A percentile compares a stretch with the other conserved stretches of the same genome.
These are phyloP conservation scores for Corchorus olitorius DNA, from an alignment of 345 rosid genomes.

Conservation along the genomic window DNA sequence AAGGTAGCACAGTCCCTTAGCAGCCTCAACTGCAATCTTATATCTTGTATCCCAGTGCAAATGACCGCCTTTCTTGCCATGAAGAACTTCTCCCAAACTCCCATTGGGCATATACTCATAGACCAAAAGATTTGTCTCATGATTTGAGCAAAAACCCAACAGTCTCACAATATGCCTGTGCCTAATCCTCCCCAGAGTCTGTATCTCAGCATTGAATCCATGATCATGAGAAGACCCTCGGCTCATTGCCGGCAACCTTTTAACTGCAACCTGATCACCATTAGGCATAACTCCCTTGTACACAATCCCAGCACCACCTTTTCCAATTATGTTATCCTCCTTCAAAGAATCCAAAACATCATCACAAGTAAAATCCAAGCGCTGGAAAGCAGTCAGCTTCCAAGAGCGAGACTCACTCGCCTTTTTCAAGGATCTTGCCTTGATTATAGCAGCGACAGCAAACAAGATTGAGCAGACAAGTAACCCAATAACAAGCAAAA, in stretches of 20 bases:
- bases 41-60: slow-evolving; percentile 87
- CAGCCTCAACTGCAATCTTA: slow-evolving; percentile 84
- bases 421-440: slow-evolving; percentile 78
- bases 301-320: slow-evolving; percentile 95
- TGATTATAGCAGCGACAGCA: slow-evolving; percentile 79
- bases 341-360: slow-evolving; percentile 81
- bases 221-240: slow-evolving; percentile 95
- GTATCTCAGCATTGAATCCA: slow-evolving; percentile 95
- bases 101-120: slow-evolving; percentile 94
- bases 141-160: slow-evolving; percentile 85
- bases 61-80: slow-evolving; percentile 92
- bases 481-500: slow-evolving; percentile 74
- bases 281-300: slow-evolving; percentile 80
- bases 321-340: slow-evolving; percentile 90
- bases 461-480: slow-evolving; percentile 83
- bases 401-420: slow-evolving; percentile 85
- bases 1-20: slow-evolving; percentile 84
- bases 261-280: slow-evolving; percentile 81
- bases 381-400: slow-evolving; percentile 96
- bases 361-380: slow-evolving; percentile 81
- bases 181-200: slow-evolving; percentile 83
- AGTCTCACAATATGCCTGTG: slow-evolving; percentile 86
- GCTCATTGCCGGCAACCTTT: slow-evolving; percentile 74
- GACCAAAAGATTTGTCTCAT: slow-evolving; percentile 85
- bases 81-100: slow-evolving; percentile 87